Conservation (phyloP, 2,329 filamentous ascomycete species). For the Triangularia verruculosa region DNA sequence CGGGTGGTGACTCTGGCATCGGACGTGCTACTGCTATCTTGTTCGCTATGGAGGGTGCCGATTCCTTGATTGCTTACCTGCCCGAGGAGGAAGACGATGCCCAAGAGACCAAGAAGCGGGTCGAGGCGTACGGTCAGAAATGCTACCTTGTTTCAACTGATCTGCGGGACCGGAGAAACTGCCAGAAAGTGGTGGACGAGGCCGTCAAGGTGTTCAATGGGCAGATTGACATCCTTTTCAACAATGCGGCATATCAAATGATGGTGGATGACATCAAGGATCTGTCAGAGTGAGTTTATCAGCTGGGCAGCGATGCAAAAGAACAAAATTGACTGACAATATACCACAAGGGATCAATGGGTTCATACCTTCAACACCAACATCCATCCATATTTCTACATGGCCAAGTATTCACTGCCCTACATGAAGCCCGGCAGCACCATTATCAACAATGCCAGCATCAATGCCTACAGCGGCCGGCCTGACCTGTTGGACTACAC, state of each 20-base stretch:
- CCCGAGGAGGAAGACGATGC: slow-evolving; percentile 75
- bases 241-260: slow-evolving; percentile 75
- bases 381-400: slow-evolving; percentile 78
- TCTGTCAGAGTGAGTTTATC: slow-evolving; percentile 57
- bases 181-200: slow-evolving; percentile 65
- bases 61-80: slow-evolving; percentile 70
- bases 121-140: slow-evolving; percentile 64
- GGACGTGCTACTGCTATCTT: slow-evolving; percentile 72
- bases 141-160: slow-evolving; percentile 64
- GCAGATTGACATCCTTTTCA: slow-evolving; percentile 67
- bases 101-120: slow-evolving; percentile 66
- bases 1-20: slow-evolving; percentile 77
- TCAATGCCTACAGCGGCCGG: slow-evolving; percentile 79
- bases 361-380: slow-evolving; percentile 76
- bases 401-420: slow-evolving; percentile 72
- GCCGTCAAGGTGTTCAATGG: slow-evolving; percentile 63
- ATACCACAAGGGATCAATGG: slow-evolving; percentile 65
- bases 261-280: slow-evolving; percentile 70
- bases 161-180: slow-evolving; percentile 63
- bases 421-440: slow-evolving; percentile 72
- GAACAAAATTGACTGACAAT: neutral
- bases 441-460: slow-evolving; percentile 83
- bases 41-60: slow-evolving; percentile 77
- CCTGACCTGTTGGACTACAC: slow-evolving; percentile 81
- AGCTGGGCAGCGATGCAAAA: neutral